Conservation (phyloP, 352 stramenopile species). For the Phytophthora palmivora region DNA sequence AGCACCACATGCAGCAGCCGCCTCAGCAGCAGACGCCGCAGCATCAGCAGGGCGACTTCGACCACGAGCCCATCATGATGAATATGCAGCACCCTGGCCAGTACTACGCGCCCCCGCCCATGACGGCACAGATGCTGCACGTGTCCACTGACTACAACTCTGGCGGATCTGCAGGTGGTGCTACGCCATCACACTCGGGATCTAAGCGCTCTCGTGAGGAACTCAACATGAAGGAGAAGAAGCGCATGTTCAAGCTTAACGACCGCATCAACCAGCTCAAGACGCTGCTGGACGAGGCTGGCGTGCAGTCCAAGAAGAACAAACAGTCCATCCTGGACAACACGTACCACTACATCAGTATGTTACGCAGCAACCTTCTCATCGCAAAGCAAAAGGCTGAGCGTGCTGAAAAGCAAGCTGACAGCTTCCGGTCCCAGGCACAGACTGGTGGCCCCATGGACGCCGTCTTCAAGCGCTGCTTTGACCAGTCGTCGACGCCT, state of each 20-base stretch:
- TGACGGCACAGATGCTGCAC: conserved; percentile 69
- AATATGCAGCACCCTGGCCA: conserved; percentile 62
- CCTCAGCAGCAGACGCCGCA: conserved; percentile 55
- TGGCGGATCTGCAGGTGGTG: conserved; percentile 33
- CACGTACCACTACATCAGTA: conserved; percentile 66
- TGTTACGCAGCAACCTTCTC: conserved; percentile 67
- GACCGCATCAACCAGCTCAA: conserved; percentile 85
- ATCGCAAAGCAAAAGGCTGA: conserved; percentile 71
- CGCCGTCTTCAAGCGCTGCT: conserved; percentile 68
- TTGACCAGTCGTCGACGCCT: conserved; percentile 68
- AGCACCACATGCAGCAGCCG: conserved; percentile 55
- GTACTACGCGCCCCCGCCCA: conserved; percentile 63
- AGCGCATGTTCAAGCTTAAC: conserved; percentile 90
- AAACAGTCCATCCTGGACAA: conserved; percentile 81
- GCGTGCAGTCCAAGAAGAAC: conserved; percentile 76
- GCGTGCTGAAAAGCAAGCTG: conserved; percentile 61
- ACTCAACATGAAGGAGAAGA: conserved; percentile 88
- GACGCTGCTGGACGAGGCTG: conserved; percentile 58
- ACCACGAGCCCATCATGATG: conserved; percentile 80
- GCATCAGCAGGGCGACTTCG: conserved; percentile 59
- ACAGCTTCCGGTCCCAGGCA: conserved; percentile 51
- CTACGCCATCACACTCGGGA: conserved; percentile 41
- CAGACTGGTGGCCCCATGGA: conserved; percentile 41
- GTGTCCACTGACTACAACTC: conserved; percentile 73
- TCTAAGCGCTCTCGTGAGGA: conserved; percentile 79